These are phyloP conservation scores for Pouteria glomerata DNA, from an alignment of 148 eudicot genomes.

Conservation along the genomic window DNA sequence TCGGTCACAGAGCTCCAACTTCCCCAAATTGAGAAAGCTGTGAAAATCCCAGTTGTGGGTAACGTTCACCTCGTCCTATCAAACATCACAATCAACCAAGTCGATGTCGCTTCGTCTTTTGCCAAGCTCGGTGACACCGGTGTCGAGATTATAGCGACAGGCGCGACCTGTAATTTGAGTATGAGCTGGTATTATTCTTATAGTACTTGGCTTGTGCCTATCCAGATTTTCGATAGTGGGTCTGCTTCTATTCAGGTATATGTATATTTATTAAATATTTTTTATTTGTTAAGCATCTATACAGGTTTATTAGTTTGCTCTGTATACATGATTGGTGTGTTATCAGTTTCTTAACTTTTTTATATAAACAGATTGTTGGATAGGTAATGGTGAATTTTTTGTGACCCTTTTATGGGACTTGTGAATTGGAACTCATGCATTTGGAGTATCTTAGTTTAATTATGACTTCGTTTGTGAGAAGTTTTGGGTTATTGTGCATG, in stretches of 20 bases:
- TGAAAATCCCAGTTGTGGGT: conserved; percentile 62
- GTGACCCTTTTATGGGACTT: neutral
- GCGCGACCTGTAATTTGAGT: conserved; percentile 61
- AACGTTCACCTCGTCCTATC: conserved; percentile 55
- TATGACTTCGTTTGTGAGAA: too few relatives aligned
- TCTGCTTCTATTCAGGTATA: conserved; percentile 73
- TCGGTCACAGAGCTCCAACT: conserved; percentile 67
- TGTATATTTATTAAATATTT: too few relatives aligned
- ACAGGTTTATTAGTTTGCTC: neutral
- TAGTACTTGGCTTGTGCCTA: conserved; percentile 56
- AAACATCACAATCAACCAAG: conserved; percentile 42
- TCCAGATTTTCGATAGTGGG: conserved; percentile 68
- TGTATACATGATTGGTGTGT: neutral
- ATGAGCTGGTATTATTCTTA: conserved; percentile 85
- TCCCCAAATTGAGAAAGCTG: conserved; percentile 43
- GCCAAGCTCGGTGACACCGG: conserved; percentile 50
- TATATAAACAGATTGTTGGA: neutral
- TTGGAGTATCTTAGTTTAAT: too few relatives aligned
- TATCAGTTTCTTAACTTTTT: neutral
- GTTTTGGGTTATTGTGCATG: too few relatives aligned
- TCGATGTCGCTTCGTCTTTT: conserved; percentile 51
- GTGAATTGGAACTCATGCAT: neutral
- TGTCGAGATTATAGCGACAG: conserved; percentile 45
- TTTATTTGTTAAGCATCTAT: too few relatives aligned
- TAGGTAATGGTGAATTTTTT: neutral